A percentile compares a stretch with the other conserved stretches of the same genome.
phyloP scores from a whole-genome alignment of 495 filamentous ascomycete genomes.

The Diplogelasinospora grovesii region DNA sequence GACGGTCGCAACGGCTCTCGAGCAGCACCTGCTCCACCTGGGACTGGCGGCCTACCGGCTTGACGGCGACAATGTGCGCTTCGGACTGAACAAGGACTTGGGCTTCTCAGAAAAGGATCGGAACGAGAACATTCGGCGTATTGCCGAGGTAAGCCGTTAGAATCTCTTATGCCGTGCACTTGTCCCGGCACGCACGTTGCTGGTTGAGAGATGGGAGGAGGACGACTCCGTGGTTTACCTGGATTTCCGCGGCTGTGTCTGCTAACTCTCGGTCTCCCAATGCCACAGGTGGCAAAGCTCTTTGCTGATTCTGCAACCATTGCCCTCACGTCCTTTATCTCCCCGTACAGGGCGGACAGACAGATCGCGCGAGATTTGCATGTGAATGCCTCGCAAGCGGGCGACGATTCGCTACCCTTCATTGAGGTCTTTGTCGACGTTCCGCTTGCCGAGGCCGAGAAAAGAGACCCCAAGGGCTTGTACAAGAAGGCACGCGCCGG shows the following conservation, averaged over 20 bases:
- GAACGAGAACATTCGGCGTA: constrained; percentile 94
- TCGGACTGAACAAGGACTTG: constrained; percentile 95
- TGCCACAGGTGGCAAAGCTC: constrained; percentile 73
- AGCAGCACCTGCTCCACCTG: constrained; percentile 86
- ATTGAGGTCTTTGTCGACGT: constrained; percentile 91
- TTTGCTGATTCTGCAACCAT: constrained; percentile 86
- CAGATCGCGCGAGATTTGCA: constrained; percentile 76
- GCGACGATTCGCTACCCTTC: constrained; percentile 65
- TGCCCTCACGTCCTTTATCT: constrained; percentile 94
- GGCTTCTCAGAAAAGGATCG: constrained; percentile 90
- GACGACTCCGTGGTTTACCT: too few relatives aligned
- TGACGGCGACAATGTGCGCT: constrained; percentile 97
- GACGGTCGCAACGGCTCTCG: constrained; percentile 89
- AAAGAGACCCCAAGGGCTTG: constrained; percentile 91
- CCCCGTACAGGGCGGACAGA: constrained; percentile 82
- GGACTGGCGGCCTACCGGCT: constrained; percentile 82
- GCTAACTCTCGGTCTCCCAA: not conserved
- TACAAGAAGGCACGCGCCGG: constrained; percentile 95
- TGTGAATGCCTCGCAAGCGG: constrained; percentile 39
- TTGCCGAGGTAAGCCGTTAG: constrained; percentile 60
- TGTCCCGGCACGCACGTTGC: not conserved
- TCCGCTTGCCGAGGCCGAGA: constrained; percentile 81
- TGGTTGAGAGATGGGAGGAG: too few relatives aligned
- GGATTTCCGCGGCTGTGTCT: not conserved
- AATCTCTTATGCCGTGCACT: not conserved